These are phyloP conservation scores for Xylaria sp. DNA, from an alignment of 2,329 filamentous ascomycete genomes.

Conservation along the genomic window DNA sequence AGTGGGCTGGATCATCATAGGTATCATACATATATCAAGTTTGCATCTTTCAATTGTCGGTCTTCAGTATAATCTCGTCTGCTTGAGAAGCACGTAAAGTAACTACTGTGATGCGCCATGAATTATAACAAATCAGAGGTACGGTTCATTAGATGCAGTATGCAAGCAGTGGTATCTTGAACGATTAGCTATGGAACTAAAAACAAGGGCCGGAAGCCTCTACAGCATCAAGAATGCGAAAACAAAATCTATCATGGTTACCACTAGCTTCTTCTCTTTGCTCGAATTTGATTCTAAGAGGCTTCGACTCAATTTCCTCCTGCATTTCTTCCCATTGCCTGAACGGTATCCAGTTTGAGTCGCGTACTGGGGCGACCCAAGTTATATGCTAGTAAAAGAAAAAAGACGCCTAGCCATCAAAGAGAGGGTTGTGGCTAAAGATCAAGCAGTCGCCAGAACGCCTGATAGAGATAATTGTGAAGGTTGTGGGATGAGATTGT, in stretches of 20 bases:
- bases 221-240: constrained; percentile 19
- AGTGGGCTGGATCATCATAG: not conserved
- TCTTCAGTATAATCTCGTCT: not conserved
- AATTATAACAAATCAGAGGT: constrained; percentile 6
- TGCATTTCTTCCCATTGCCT: constrained; percentile 5
- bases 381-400: constrained; percentile 12
- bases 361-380: constrained; percentile 20
- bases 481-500: constrained; percentile 25
- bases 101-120: not conserved
- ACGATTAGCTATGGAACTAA: constrained; percentile 20
- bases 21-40: constrained; percentile 11
- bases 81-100: not conserved
- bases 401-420: constrained; percentile 14
- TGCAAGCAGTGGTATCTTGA: constrained; percentile 28
- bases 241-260: constrained; percentile 31
- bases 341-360: constrained; percentile 33
- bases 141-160: not conserved
- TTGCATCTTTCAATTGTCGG: not conserved
- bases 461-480: constrained; percentile 26
- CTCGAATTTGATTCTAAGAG: constrained; percentile 5
- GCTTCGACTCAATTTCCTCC: constrained; percentile 3
- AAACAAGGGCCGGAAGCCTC: constrained; percentile 4
- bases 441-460: constrained; percentile 35
- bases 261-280: not conserved
- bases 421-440: constrained; percentile 12